Conservation (phyloP, 2,329 filamentous ascomycete genomes). For the Diaporthe sp. region DNA sequence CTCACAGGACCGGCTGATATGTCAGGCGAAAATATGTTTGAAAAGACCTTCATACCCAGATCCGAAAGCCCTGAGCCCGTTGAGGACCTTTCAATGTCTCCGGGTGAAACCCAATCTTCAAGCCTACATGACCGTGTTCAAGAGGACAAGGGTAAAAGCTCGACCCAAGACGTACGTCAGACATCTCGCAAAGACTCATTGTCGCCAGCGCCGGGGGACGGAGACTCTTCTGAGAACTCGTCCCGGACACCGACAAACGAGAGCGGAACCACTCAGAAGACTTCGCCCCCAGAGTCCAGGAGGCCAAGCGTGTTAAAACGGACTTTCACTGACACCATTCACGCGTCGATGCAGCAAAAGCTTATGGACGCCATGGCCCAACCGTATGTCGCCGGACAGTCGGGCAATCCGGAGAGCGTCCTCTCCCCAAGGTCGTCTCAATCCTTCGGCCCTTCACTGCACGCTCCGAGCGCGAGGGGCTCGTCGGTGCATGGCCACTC, state of each 20-base stretch:
- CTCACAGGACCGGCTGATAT: constrained; percentile 83
- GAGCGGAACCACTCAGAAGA: constrained; percentile 61
- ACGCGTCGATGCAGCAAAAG: constrained; percentile 81
- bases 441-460: constrained; percentile 50
- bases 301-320: constrained; percentile 78
- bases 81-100: constrained; percentile 48
- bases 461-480: constrained; percentile 59
- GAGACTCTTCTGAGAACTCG: constrained; percentile 57
- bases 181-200: constrained; percentile 21
- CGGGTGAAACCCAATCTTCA: constrained; percentile 41
- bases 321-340: constrained; percentile 85
- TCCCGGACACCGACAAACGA: constrained; percentile 67
- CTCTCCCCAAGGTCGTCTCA: constrained; percentile 57
- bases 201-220: constrained; percentile 32
- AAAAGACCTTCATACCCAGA: constrained; percentile 77
- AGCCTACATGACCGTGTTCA: constrained; percentile 24
- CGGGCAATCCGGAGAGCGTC: constrained; percentile 47
- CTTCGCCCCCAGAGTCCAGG: constrained; percentile 66
- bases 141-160: neutral
- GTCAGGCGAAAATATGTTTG: constrained; percentile 84
- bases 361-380: constrained; percentile 87
- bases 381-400: constrained; percentile 74
- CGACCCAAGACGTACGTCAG: constrained; percentile 15
- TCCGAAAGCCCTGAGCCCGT: constrained; percentile 61
- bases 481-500: constrained; percentile 85